These are phyloP conservation scores for Phaseolus coccineus DNA, from an alignment of 331 rosid species.

Conservation along the genomic window DNA sequence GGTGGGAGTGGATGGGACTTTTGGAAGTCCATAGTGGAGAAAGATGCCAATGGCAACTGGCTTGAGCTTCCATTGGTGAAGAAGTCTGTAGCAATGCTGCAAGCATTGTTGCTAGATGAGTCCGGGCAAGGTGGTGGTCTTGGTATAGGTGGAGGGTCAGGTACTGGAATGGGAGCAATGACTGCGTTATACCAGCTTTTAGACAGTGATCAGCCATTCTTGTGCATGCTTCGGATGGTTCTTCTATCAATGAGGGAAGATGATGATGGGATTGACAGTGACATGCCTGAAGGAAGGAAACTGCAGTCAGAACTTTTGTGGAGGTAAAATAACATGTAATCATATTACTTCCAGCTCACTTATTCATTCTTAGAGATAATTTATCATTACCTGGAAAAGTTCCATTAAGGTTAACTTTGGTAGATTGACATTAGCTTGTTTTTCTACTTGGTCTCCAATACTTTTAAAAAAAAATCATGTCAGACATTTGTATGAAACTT, in stretches of 20 bases:
- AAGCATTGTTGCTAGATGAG: conserved; percentile 90
- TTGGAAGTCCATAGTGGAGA: conserved; percentile 86
- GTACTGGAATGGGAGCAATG: conserved; percentile 99
- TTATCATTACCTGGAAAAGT: conserved; percentile 17
- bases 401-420: not conserved
- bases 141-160: conserved; percentile 99
- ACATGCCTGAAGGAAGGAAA: conserved; percentile 70
- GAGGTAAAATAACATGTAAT: conserved; percentile 68
- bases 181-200: conserved; percentile 87
- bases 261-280: conserved; percentile 71
- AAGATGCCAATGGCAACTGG: conserved; percentile 86
- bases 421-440: conserved; percentile 14
- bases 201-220: conserved; percentile 99
- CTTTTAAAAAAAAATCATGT: too few species aligned
- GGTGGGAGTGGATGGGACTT: conserved; percentile 93
- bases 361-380: conserved; percentile 22
- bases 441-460: conserved; percentile 9
- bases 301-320: conserved; percentile 82
- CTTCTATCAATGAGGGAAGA: conserved; percentile 98
- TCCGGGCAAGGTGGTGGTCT: conserved; percentile 99
- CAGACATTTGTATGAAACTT: too few species aligned
- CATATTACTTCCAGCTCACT: conserved; percentile 26
- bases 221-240: conserved; percentile 98
- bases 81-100: conserved; percentile 96
- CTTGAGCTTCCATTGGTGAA: conserved; percentile 89